Evolutionary conservation across 2,329 filamentous ascomycete genomes (phyloP).

Genomic region (Alternaria ethzedia): DNA sequence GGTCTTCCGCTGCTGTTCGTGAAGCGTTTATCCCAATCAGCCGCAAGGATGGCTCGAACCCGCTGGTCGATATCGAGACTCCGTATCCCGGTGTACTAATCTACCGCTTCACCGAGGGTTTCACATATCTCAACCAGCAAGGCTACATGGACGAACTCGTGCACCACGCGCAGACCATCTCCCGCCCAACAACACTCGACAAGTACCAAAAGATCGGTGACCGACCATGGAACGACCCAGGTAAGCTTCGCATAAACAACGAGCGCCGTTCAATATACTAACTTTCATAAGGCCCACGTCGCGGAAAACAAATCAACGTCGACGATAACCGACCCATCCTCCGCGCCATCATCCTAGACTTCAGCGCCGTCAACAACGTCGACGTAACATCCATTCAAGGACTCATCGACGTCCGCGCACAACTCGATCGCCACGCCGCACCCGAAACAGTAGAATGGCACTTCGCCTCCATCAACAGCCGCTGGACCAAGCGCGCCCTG

Average conservation of each 20-base stretch:
- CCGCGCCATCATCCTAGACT: conserved; percentile 91
- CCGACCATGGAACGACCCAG: conserved; percentile 93
- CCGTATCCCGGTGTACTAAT: conserved; percentile 95
- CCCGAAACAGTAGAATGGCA: conserved; percentile 93
- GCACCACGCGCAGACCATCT: conserved; percentile 60
- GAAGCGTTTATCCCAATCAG: conserved; percentile 70
- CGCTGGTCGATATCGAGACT: conserved; percentile 75
- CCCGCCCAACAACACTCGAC: conserved; percentile 76
- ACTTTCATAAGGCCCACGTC: conserved; percentile 57
- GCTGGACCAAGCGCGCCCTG: conserved; percentile 91
- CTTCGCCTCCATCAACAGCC: conserved; percentile 89
- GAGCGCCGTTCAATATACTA: background rate
- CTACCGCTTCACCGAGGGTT: conserved; percentile 92
- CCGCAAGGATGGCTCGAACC: conserved; percentile 90
- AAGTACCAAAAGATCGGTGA: conserved; percentile 65
- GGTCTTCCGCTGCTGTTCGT: conserved; percentile 18
- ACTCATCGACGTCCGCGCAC: conserved; percentile 92
- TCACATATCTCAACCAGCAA: conserved; percentile 94
- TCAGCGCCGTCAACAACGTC: conserved; percentile 90
- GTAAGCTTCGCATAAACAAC: conserved; percentile 38
- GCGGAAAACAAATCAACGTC: conserved; percentile 55
- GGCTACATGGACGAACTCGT: conserved; percentile 78
- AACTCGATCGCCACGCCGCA: conserved; percentile 82
- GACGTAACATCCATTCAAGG: conserved; percentile 93
- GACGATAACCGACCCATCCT: conserved; percentile 69